Percentiles rank a stretch among this genome's conserved stretches.
Conservation (phyloP, 176 grass and related monocot genomes). For the Aegilops longissima region DNA sequence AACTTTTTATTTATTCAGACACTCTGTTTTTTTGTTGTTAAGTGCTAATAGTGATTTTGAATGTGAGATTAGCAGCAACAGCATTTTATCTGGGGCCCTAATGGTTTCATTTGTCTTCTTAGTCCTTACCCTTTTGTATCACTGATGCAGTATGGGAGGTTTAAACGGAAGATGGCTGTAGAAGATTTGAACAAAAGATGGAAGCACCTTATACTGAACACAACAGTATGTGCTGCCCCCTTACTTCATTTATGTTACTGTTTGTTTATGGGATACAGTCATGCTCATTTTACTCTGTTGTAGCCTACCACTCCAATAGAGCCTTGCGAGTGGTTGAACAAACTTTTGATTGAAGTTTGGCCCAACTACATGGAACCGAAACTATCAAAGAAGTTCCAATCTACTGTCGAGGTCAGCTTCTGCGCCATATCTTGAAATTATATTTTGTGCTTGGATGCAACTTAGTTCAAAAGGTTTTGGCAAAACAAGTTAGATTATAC, state of each 20-base stretch:
- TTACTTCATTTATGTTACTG: slow-evolving; percentile 19
- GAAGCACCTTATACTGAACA: slow-evolving; percentile 89
- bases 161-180: slow-evolving; percentile 56
- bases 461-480: not conserved
- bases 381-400: slow-evolving; percentile 61
- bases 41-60: not conserved
- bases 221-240: slow-evolving; percentile 49
- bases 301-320: slow-evolving; percentile 84
- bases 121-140: not conserved
- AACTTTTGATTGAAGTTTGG: slow-evolving; percentile 87
- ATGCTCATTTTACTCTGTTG: slow-evolving; percentile 17
- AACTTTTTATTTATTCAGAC: not conserved
- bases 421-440: slow-evolving; percentile 11
- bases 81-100: not conserved
- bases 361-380: slow-evolving; percentile 98
- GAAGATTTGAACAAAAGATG: slow-evolving; percentile 97
- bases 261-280: slow-evolving; percentile 23
- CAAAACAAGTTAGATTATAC: not conserved
- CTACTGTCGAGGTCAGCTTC: slow-evolving; percentile 84
- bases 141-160: slow-evolving; percentile 69
- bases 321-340: slow-evolving; percentile 89
- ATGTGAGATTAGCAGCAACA: not conserved
- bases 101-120: not conserved
- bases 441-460: slow-evolving; percentile 9
- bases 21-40: not conserved